Evolutionary conservation across 2,329 filamentous ascomycete species (phyloP), one percentile per base, ranked within the genome.

Genomic region (Diaporthe aspalathi): DNA sequence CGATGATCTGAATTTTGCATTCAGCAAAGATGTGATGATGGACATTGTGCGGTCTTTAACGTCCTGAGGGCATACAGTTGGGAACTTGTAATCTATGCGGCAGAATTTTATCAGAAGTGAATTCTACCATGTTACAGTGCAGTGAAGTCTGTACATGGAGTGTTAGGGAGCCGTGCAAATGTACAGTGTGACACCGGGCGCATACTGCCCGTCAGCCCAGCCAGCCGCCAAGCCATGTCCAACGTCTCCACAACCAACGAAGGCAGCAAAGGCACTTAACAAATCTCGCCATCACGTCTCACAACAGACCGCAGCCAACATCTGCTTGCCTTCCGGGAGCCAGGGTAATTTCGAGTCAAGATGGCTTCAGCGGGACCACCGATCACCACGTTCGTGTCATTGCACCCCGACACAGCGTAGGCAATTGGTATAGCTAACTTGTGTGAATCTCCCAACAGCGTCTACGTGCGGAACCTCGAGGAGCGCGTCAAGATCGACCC

Each of bases 401-500:
- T 91, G 89, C 88, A 91, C 89, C 83, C 82, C 87, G 89, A 91
- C 88, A 89, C 87, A 86, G 79, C 80, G 79, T 80, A 77, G 70
- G 70, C 72, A 52, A 66, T 67, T 38, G 67, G 53, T 52, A 50
- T 38, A 74, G 81, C 84, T 86, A 76, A 86, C 79, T 17, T 68
- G 17, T 68, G 17, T 68, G 40, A 60, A 50, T 68, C 56, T 54
- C n/a, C 56, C 52, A 63, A 62, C 79, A 92, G 90, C 73, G 89
- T 92, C 67, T 92, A 92, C 77, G 88, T 91, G 70, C 93, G 92
- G 77, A 98, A 98, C 80, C 90, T 99, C 72, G 94, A 98, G 83
- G 96, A 98, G 86, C 91, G 93, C 79, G 91, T 97, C 82, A 97
- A 97, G 81, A 87, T 93, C 71, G 92, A 94, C 43, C 83, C 89